A percentile compares a stretch with the other conserved stretches of the same genome.
Conservation (phyloP, 371 early-diverging fungal species). For the Mucor saturninus region DNA sequence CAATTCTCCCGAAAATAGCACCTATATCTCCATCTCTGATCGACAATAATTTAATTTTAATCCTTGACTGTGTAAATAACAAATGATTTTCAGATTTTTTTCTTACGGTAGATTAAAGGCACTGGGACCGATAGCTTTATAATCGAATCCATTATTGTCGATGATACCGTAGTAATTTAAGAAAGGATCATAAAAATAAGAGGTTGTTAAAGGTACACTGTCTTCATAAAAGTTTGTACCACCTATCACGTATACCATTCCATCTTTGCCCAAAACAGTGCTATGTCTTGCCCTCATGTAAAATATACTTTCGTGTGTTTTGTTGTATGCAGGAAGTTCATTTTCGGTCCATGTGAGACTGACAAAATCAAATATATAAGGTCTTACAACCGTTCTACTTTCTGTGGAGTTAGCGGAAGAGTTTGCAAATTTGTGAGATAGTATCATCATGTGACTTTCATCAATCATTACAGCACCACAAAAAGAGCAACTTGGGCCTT, state of each 20-base stretch:
- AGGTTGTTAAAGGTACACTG: not conserved
- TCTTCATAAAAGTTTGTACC: not conserved
- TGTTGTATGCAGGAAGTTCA: not conserved
- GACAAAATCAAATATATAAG: constrained; percentile 5
- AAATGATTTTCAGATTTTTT: too few species aligned
- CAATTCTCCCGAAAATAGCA: too few species aligned
- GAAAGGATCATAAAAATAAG: not conserved
- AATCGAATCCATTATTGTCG: not conserved
- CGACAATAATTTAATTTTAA: too few species aligned
- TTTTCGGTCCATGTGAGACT: not conserved
- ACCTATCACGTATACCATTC: not conserved
- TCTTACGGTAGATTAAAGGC: not conserved
- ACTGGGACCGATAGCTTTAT: not conserved
- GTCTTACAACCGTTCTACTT: not conserved
- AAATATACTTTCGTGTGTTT: not conserved
- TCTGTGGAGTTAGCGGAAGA: too few species aligned
- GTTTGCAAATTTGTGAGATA: not conserved
- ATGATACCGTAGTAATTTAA: not conserved
- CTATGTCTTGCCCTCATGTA: not conserved
- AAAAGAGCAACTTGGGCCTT: not conserved
- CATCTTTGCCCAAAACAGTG: not conserved
- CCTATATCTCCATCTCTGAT: too few species aligned
- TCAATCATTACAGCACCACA: constrained; percentile 7
- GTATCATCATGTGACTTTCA: constrained; percentile 1
- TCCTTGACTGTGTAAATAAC: too few species aligned